Evolutionary conservation across 208 protist species (phyloP).

Genomic region (Trypanosoma scelopori): DNA sequence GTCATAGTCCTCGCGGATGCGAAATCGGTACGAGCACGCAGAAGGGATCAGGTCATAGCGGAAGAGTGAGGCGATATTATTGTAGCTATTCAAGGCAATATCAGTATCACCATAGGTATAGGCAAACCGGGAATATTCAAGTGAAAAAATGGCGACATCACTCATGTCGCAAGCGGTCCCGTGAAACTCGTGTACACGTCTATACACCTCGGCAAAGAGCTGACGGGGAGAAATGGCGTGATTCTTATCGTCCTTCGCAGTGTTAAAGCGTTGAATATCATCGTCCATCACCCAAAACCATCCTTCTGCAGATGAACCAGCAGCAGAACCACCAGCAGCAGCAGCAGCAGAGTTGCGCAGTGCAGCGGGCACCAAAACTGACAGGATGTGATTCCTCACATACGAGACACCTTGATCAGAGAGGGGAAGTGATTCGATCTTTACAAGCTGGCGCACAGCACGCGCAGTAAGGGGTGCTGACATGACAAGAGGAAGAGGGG

Average conservation of each 20-base stretch:
- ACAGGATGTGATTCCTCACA: conserved; percentile 86
- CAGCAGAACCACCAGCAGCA: background rate
- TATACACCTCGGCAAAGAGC: conserved; percentile 56
- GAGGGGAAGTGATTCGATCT: conserved; percentile 62
- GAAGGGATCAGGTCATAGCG: conserved; percentile 62
- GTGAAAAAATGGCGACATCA: conserved; percentile 61
- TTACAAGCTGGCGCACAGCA: conserved; percentile 49
- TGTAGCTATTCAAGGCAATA: conserved; percentile 81
- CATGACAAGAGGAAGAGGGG: background rate
- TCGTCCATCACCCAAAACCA: conserved; percentile 90
- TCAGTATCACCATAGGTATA: conserved; percentile 42
- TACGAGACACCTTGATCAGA: conserved; percentile 77
- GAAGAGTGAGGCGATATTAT: conserved; percentile 88
- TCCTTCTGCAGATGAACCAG: background rate
- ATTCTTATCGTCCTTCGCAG: conserved; percentile 39
- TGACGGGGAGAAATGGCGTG: conserved; percentile 47
- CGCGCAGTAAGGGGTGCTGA: background rate
- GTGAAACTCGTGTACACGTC: conserved; percentile 29
- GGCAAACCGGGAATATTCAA: conserved; percentile 83
- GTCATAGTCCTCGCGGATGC: conserved; percentile 90
- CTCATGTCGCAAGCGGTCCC: conserved; percentile 18
- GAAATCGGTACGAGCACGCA: conserved; percentile 63
- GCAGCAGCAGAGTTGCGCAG: conserved; percentile 27
- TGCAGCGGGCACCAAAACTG: conserved; percentile 55
- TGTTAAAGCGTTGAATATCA: conserved; percentile 76